A percentile compares a stretch with the other conserved stretches of the same genome.
Conservation (phyloP, 1,284 basidiomycete species). For the Stereum hirsutum region DNA sequence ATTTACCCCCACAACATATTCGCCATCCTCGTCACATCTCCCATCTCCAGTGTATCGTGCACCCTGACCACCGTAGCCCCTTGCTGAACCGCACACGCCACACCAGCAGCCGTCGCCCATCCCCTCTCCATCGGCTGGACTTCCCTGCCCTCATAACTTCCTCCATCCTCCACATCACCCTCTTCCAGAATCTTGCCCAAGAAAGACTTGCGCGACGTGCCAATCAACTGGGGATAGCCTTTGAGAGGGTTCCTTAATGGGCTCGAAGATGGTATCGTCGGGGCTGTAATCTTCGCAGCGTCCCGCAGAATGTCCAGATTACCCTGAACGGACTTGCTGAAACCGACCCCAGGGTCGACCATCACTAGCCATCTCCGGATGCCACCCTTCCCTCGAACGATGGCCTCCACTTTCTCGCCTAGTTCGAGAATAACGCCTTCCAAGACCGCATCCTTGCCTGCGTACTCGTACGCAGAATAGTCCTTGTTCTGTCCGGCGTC, state of each 20-base stretch:
- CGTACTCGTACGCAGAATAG: conserved; percentile 40
- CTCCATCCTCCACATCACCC: conserved; percentile 21
- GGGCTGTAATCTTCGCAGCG: conserved; percentile 38
- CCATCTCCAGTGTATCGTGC: conserved; percentile 73
- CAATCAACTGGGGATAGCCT: conserved; percentile 71
- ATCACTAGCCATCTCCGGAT: conserved; percentile 87
- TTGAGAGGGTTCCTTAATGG: conserved; percentile 41
- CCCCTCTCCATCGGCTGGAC: conserved; percentile 57
- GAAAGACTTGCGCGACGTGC: conserved; percentile 79
- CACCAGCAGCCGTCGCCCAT: conserved; percentile 79
- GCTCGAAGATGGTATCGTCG: conserved; percentile 20
- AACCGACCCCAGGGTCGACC: conserved; percentile 91
- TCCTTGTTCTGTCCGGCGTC: conserved; percentile 70
- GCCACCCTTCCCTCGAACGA: conserved; percentile 68
- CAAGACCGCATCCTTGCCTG: conserved; percentile 36
- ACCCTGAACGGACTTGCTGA: conserved; percentile 79
- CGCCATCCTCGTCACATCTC: conserved; percentile 45
- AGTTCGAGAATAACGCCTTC: conserved; percentile 73
- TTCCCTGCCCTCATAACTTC: conserved; percentile 34
- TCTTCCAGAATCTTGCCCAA: conserved; percentile 55
- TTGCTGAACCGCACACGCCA: conserved; percentile 70
- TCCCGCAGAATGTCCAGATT: conserved; percentile 67
- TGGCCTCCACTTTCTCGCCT: conserved; percentile 53
- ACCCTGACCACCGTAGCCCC: conserved; percentile 73
- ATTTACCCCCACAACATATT: conserved; percentile 34